phyloP scores from a whole-genome alignment of 805 yeast species.

The Candida cerambycidarum region DNA sequence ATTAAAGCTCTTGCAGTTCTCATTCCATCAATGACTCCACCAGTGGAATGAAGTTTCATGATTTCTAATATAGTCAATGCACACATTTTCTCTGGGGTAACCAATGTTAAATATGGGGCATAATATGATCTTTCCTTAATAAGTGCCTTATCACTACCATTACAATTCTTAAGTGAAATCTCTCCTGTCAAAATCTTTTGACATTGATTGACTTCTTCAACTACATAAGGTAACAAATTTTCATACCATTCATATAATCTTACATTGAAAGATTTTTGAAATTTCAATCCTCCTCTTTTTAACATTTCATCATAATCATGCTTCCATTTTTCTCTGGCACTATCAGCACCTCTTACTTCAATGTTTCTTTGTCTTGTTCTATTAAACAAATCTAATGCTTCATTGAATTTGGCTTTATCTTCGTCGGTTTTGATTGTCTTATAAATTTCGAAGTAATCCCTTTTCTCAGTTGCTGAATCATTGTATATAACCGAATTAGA shows the following conservation, averaged over 20 bases:
- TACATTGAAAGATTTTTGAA: slow-evolving; percentile 64
- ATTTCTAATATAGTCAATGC: slow-evolving; percentile 84
- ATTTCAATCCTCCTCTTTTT: slow-evolving; percentile 54
- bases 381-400: slow-evolving; percentile 66
- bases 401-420: slow-evolving; percentile 54
- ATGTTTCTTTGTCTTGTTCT: slow-evolving; percentile 71
- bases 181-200: slow-evolving; percentile 39
- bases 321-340: slow-evolving; percentile 88
- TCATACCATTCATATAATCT: slow-evolving; percentile 84
- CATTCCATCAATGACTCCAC: slow-evolving; percentile 78
- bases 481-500: slow-evolving; percentile 27
- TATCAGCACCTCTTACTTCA: slow-evolving; percentile 78
- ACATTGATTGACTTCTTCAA: slow-evolving; percentile 63
- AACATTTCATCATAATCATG: slow-evolving; percentile 69
- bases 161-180: slow-evolving; percentile 15
- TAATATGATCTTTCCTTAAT: slow-evolving; percentile 51
- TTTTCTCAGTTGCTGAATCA: slow-evolving; percentile 36
- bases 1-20: slow-evolving; percentile 79
- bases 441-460: slow-evolving; percentile 70
- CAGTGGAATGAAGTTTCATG: slow-evolving; percentile 68
- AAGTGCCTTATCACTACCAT: slow-evolving; percentile 22
- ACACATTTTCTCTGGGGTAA: slow-evolving; percentile 77
- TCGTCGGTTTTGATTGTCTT: slow-evolving; percentile 47
- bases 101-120: slow-evolving; percentile 75
- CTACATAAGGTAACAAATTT: slow-evolving; percentile 67